These are phyloP conservation scores for Bifiguratus adelaidae DNA, from an alignment of 192 early-diverging fungal species.

Conservation along the genomic window DNA sequence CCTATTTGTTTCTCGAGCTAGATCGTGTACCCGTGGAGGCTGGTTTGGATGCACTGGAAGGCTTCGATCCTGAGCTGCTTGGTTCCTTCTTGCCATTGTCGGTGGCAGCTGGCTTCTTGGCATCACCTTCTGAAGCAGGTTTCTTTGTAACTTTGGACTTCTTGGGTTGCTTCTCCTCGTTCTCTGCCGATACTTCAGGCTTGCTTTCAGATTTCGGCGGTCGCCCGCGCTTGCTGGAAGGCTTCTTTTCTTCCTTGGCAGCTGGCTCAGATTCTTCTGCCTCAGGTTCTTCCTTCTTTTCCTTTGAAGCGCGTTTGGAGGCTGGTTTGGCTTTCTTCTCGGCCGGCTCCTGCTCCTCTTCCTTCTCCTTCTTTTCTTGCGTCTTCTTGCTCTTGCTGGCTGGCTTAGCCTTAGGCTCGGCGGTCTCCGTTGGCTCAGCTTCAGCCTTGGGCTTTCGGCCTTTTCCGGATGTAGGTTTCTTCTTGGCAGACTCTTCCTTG, in stretches of 20 bases:
- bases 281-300: too few relatives aligned
- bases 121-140: background rate
- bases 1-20: too few relatives aligned
- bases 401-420: background rate
- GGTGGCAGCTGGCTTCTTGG: too few relatives aligned
- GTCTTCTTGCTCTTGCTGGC: background rate
- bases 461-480: too few relatives aligned
- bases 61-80: too few relatives aligned
- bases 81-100: too few relatives aligned
- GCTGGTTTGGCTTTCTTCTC: too few relatives aligned
- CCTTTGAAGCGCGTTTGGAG: too few relatives aligned
- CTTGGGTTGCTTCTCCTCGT: background rate
- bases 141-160: background rate
- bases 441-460: slow-evolving; percentile 1
- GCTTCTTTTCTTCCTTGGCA: background rate
- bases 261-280: background rate
- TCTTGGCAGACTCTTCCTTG: background rate
- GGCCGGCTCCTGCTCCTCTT: background rate
- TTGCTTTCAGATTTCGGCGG: background rate
- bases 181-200: background rate
- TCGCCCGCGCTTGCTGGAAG: too few relatives aligned
- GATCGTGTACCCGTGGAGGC: too few relatives aligned
- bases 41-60: too few relatives aligned
- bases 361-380: background rate
- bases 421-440: background rate